Percentiles rank a stretch among this genome's conserved stretches.
Conservation (phyloP, 805 yeast species). For the Ogataea neopini region DNA sequence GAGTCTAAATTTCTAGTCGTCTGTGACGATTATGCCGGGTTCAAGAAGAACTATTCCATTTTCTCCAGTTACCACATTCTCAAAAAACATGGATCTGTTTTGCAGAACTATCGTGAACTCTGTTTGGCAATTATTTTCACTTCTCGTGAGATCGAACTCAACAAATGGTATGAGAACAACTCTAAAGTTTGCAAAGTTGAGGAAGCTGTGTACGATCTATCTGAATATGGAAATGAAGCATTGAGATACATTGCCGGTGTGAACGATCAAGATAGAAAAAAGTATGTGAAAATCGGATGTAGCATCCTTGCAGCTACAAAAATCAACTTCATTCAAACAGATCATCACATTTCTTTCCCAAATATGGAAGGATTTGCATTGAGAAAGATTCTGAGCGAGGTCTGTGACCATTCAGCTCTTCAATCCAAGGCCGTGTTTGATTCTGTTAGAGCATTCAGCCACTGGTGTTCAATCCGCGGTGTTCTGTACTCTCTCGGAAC, state of each 20-base stretch:
- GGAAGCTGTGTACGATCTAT: conserved; percentile 37
- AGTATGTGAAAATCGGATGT: conserved; percentile 45
- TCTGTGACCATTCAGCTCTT: conserved; percentile 39
- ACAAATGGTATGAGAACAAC: conserved; percentile 51
- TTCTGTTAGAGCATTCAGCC: conserved; percentile 52
- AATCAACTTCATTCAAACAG: conserved; percentile 55
- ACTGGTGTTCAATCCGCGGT: conserved; percentile 56
- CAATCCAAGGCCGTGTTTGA: conserved; percentile 43
- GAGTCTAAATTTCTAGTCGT: conserved; percentile 51
- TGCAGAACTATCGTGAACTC: conserved; percentile 40
- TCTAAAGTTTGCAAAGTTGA: conserved; percentile 42
- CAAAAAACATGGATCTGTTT: conserved; percentile 38
- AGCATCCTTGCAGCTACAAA: conserved; percentile 46
- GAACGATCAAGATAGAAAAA: conserved; percentile 20
- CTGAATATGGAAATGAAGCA: conserved; percentile 33
- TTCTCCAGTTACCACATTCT: conserved; percentile 47
- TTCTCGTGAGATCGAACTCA: conserved; percentile 49
- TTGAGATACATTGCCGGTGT: conserved; percentile 36
- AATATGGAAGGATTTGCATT: conserved; percentile 47
- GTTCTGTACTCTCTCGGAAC: conserved; percentile 42
- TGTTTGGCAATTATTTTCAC: conserved; percentile 51
- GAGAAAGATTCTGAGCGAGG: conserved; percentile 38
- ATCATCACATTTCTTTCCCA: conserved; percentile 52
- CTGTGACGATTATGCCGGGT: conserved; percentile 29
- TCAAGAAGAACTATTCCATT: conserved; percentile 37